phyloP scores from a whole-genome alignment of 306 rosid genomes.

The Vachellia collinsii region DNA sequence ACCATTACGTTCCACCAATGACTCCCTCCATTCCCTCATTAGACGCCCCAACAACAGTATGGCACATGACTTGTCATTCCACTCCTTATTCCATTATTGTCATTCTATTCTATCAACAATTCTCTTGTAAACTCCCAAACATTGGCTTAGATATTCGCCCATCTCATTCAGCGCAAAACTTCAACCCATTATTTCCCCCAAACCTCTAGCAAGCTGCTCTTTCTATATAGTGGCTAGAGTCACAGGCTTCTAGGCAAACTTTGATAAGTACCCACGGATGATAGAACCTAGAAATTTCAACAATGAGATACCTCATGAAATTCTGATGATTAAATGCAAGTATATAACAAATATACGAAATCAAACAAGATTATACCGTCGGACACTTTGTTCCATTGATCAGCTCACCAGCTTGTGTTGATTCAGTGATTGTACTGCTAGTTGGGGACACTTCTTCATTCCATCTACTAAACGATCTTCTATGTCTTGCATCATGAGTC shows the following conservation, averaged over 20 bases:
- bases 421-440: constrained; percentile 71
- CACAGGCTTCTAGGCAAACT: not conserved
- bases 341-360: not conserved
- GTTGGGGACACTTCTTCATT: constrained; percentile 81
- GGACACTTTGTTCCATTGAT: constrained; percentile 60
- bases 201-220: not conserved
- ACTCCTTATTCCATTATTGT: not conserved
- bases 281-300: not conserved
- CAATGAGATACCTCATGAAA: constrained; percentile 23
- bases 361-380: constrained; percentile 43
- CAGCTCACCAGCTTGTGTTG: constrained; percentile 84
- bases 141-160: not conserved
- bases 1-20: not conserved
- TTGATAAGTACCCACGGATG: not conserved
- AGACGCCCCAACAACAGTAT: not conserved
- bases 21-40: not conserved
- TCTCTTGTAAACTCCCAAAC: not conserved
- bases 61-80: not conserved
- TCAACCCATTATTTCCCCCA: not conserved
- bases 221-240: not conserved
- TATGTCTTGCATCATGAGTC: constrained; percentile 69
- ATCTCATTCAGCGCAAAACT: constrained; percentile 1
- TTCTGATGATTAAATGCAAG: not conserved
- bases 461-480: constrained; percentile 76
- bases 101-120: not conserved